Percentiles rank a stretch among this genome's conserved stretches.
phyloP scores from a whole-genome alignment of 345 rosid genomes.

The Bretschneidera sinensis region DNA sequence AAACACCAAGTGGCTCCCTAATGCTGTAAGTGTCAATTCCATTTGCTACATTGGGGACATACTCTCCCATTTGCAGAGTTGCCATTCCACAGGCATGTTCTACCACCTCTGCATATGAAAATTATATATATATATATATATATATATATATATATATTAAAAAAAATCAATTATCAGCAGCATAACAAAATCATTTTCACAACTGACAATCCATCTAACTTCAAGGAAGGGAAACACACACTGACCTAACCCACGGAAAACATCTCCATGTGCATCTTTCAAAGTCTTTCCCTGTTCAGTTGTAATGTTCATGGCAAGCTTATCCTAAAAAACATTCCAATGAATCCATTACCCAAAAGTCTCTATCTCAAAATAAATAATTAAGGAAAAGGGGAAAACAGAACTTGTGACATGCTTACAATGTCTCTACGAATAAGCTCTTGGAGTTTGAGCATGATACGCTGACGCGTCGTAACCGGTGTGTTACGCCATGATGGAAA shows the following conservation, averaged over 20 bases:
- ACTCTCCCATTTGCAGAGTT: slow-evolving; percentile 93
- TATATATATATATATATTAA: background rate
- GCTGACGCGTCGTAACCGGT: slow-evolving; percentile 81
- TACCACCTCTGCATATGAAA: slow-evolving; percentile 70
- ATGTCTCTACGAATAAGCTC: slow-evolving; percentile 87
- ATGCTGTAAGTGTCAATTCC: slow-evolving; percentile 92
- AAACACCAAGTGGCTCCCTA: slow-evolving; percentile 94
- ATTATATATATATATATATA: background rate
- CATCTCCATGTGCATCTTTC: slow-evolving; percentile 98
- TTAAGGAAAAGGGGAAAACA: background rate
- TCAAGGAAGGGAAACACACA: slow-evolving; percentile 2
- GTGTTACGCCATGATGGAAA: slow-evolving; percentile 86
- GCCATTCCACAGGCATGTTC: slow-evolving; percentile 99
- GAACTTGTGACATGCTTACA: slow-evolving; percentile 31
- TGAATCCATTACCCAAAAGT: slow-evolving; percentile 1
- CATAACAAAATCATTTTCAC: background rate
- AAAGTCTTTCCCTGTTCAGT: slow-evolving; percentile 95
- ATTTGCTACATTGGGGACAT: slow-evolving; percentile 76
- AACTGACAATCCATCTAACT: slow-evolving; percentile 9
- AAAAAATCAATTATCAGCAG: background rate
- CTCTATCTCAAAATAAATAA: slow-evolving; percentile 6
- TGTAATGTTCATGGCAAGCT: slow-evolving; percentile 85
- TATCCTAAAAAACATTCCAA: slow-evolving; percentile 45
- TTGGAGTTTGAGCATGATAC: slow-evolving; percentile 89
- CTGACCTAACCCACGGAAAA: slow-evolving; percentile 92